Evolutionary conservation across 192 early-diverging fungal genomes (phyloP), one percentile per base, ranked within the genome.

Genomic region (Coemansia sp.): DNA sequence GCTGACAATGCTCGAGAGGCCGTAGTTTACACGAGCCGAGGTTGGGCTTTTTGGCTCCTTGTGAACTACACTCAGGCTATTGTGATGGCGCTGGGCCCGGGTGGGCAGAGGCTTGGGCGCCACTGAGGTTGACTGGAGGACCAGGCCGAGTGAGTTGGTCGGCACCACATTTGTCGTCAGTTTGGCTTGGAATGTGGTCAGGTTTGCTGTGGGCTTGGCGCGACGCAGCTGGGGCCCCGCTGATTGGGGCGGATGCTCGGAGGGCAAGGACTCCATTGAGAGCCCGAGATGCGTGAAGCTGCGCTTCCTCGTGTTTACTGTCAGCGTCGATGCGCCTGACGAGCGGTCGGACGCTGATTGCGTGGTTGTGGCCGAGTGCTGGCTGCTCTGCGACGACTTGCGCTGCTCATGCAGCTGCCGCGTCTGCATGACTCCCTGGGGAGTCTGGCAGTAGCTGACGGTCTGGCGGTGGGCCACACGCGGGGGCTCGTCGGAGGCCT

Each of bases 221-320:
- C 73, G 79, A 25, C 79, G 66, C 64, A 76, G 65, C 62, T 72
- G 79, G 67, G 16, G 41, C 25, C 52, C 55, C 25, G 62, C 28
- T 31, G 67, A 45, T 37, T 31, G 35, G 6, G 64, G 61, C 59
- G 10, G 55, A n/a, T 55, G 64, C 18, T 64, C 64, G 21, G 47
- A 26, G 10, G 59, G 47, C 21, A 81, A 62, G 20, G 70, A 52
- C 64, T 82, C 79, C 79, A 82, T 82, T 16, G 79, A 76, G 57
- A 82, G 70, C 4, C 79, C 79, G 33, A 82, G 70, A 48, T 82
- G 79, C 6, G 79, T 82, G 68, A 75, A 82, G 65, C 79, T 82
- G 70, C 79, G 79, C 62, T 82, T 82, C 52, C 79, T 70, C n/a
- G 59, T 76, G 48, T 58, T 58, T n/a, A 18, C 56, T 5, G 73